A percentile compares a stretch with the other conserved stretches of the same genome.
phyloP scores from a whole-genome alignment of 176 grass and related monocot genomes.

The Aegilops bicornis region DNA sequence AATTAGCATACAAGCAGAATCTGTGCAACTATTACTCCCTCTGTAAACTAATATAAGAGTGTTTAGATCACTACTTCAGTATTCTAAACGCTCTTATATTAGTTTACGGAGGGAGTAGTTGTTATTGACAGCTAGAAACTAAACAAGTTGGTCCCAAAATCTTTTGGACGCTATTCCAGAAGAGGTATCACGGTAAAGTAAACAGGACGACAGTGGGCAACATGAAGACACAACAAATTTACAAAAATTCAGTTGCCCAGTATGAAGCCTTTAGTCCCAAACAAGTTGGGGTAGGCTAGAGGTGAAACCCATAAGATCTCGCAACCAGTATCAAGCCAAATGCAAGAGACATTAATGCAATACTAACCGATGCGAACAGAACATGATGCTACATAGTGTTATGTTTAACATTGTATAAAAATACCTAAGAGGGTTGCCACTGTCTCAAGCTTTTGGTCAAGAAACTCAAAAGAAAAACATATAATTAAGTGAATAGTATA shows the following conservation, averaged over 20 bases:
- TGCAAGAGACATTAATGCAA: background rate
- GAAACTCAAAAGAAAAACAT: background rate
- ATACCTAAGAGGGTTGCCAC: background rate
- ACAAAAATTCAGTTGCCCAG: background rate
- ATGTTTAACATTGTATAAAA: background rate
- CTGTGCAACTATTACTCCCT: background rate
- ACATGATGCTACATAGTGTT: slow-evolving; percentile 1
- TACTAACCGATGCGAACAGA: background rate
- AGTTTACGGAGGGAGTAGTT: no score
- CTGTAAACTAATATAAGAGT: no score
- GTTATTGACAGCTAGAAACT: slow-evolving; percentile 3
- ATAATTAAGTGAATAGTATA: background rate
- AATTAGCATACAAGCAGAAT: slow-evolving; percentile 6
- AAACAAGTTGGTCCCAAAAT: background rate
- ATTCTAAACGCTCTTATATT: no score
- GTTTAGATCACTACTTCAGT: no score
- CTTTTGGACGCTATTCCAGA: slow-evolving; percentile 5
- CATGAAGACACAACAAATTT: slow-evolving; percentile 1
- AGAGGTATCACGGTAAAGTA: background rate
- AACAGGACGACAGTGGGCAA: background rate
- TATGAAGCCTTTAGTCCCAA: background rate
- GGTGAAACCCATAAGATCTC: no score
- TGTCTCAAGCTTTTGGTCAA: background rate
- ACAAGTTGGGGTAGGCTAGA: no score
- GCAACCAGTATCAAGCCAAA: background rate